Percentiles rank a stretch among this genome's conserved stretches.
Evolutionary conservation across 108 stramenopile genomes (phyloP).

Genomic region (Heterococcus sp.): DNA sequence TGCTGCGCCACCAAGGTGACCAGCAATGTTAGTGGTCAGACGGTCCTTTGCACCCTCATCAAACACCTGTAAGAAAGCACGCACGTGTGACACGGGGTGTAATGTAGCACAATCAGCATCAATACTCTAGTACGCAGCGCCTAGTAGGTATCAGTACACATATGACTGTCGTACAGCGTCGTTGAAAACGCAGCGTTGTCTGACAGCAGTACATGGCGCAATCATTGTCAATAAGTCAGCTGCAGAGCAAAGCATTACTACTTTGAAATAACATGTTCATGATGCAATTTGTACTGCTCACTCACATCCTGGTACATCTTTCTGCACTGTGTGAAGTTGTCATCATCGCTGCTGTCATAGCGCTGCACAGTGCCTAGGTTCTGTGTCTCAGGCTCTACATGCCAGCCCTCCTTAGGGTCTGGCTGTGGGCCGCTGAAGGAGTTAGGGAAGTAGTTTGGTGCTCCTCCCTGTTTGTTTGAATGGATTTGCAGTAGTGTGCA

Average conservation of each 20-base stretch:
- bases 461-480: slow-evolving; percentile 34
- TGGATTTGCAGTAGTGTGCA: too few species aligned
- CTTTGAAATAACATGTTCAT: background rate
- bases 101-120: too few species aligned
- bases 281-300: background rate
- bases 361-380: slow-evolving; percentile 56
- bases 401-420: slow-evolving; percentile 13
- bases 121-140: too few species aligned
- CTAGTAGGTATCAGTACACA: too few species aligned
- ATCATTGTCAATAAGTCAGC: background rate
- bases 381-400: background rate
- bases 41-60: background rate
- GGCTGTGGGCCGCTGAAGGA: slow-evolving; percentile 53
- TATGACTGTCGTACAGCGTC: too few species aligned
- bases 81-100: background rate
- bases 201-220: background rate
- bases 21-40: background rate
- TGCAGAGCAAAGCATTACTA: background rate
- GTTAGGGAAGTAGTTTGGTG: slow-evolving; percentile 68
- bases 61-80: background rate
- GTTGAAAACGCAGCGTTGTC: background rate
- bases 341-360: slow-evolving; percentile 60
- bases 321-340: slow-evolving; percentile 58
- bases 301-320: background rate
- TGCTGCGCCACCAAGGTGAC: background rate